phyloP scores from a whole-genome alignment of 495 filamentous ascomycete genomes.

The Penicillium desertorum region DNA sequence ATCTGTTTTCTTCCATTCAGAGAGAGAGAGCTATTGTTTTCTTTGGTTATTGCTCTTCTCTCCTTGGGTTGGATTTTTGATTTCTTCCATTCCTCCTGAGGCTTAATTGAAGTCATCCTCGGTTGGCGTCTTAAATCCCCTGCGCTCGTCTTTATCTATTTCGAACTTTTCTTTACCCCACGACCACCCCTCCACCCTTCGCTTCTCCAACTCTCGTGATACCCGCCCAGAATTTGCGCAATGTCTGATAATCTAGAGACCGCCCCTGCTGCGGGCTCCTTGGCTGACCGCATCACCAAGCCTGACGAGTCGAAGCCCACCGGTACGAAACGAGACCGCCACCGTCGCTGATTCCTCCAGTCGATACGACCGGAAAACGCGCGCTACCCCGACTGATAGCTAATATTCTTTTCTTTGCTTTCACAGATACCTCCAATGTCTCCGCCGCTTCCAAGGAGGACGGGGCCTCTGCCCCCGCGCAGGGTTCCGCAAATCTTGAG shows the following conservation, averaged over 20 bases:
- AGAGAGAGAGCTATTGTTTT: slow-evolving; percentile 1
- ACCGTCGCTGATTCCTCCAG: slow-evolving; percentile 12
- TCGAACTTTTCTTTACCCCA: slow-evolving; percentile 7
- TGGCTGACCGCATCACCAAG: slow-evolving; percentile 63
- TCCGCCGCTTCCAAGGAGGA: slow-evolving; percentile 36
- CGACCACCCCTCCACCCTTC: neutral
- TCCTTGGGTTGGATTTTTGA: neutral
- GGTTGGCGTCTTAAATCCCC: neutral
- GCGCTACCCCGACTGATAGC: slow-evolving; percentile 13
- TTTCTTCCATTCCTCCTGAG: neutral
- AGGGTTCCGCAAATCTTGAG: slow-evolving; percentile 56
- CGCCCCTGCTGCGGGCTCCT: slow-evolving; percentile 40
- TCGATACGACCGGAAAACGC: neutral
- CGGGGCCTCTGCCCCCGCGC: slow-evolving; percentile 44
- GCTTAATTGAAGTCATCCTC: neutral
- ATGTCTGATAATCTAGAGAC: slow-evolving; percentile 39
- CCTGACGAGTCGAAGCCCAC: slow-evolving; percentile 35
- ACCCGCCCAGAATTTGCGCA: neutral
- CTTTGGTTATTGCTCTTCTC: neutral
- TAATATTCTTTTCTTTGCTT: slow-evolving; percentile 8
- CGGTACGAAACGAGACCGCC: slow-evolving; percentile 29
- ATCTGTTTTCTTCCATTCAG: slow-evolving; percentile 13
- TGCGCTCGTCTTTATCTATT: neutral
- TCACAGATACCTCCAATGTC: slow-evolving; percentile 18
- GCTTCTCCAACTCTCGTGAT: slow-evolving; percentile 1